Percentiles rank a stretch among this genome's conserved stretches.
These are phyloP conservation scores for Bjerkandera adusta DNA, from an alignment of 1,284 basidiomycete species.

Conservation along the genomic window DNA sequence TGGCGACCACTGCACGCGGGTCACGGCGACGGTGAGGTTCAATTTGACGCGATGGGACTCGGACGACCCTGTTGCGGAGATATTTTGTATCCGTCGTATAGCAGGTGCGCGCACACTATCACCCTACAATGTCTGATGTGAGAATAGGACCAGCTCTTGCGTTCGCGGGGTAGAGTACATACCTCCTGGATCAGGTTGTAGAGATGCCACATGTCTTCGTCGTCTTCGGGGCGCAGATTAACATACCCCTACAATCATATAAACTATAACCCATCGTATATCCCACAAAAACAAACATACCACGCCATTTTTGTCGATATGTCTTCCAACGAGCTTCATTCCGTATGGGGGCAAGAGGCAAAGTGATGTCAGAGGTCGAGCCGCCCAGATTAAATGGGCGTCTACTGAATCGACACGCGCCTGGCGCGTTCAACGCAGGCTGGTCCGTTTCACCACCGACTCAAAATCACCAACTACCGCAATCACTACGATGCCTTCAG, in stretches of 20 bases:
- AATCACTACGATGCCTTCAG: no score
- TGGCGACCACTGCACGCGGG: conserved; percentile 67
- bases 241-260: conserved; percentile 70
- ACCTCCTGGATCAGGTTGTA: conserved; percentile 92
- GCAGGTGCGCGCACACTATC: conserved; percentile 90
- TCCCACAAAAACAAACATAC: conserved; percentile 44
- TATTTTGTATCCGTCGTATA: conserved; percentile 77
- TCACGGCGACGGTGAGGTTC: conserved; percentile 83
- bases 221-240: conserved; percentile 88
- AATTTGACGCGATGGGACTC: conserved; percentile 88
- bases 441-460: no score
- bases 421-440: not conserved
- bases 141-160: conserved; percentile 3
- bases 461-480: no score
- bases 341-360: conserved; percentile 6
- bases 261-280: not conserved
- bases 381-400: not conserved
- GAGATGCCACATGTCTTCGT: conserved; percentile 99
- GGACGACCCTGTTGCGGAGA: conserved; percentile 90
- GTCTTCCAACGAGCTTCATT: conserved; percentile 78
- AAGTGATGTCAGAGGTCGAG: conserved; percentile 8
- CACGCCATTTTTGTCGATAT: conserved; percentile 77
- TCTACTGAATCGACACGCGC: not conserved
- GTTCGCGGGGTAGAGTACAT: conserved; percentile 19
- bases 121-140: conserved; percentile 42